Evolutionary conservation across 1,284 basidiomycete genomes (phyloP), one percentile per base, ranked within the genome.

Genomic region (Rhizoctonia solani): DNA sequence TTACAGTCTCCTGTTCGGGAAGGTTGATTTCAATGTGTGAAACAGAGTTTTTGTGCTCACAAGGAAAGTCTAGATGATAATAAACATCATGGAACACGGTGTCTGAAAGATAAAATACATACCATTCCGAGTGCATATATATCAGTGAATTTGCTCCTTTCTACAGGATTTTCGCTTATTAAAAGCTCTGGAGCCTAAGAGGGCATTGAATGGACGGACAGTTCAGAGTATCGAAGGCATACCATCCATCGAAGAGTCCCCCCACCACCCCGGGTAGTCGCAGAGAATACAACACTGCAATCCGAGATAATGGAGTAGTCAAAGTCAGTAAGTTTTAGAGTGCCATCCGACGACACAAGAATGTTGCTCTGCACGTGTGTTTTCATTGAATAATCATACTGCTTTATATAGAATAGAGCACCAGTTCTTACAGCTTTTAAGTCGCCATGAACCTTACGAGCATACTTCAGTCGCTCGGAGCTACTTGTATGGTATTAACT

Each of bases 101-200:
- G 25, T 25, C 14, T 6, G 6, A 23, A n/a, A n/a, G n/a, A n/a
- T n/a, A n/a, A n/a, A n/a, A n/a, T n/a, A 21, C 47, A 6, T 25
- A 50, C 47, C 47, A 50, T 50, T 50, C 47, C 47, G 14, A 50
- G 47, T 3, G 47, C 47, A 50, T 50, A 50, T 9, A 50, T 23
- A 14, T 50, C 47, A 14, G 47, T 25, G 5, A 23, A 3, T 25
- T 6, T 23, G 14, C 19, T 50, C 3, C 47, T 2, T 5, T n/a
- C 21, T n/a, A 50, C 14, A 9, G n/a, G 21, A 50, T 5, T 3
- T 21, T n/a, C n/a, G 21, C 5, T 14, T 4, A 6, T 5, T 21
- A n/a, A 3, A 4, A 50, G 47, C 23, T 50, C 47, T 3, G 47
- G 47, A 3, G 47, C 47, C 47, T 50, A 14, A 4, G 6, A 50